Base-by-base conservation (phyloP, 2,329 filamentous ascomycete genomes). In the Ambrosiella beaveri region DNA sequence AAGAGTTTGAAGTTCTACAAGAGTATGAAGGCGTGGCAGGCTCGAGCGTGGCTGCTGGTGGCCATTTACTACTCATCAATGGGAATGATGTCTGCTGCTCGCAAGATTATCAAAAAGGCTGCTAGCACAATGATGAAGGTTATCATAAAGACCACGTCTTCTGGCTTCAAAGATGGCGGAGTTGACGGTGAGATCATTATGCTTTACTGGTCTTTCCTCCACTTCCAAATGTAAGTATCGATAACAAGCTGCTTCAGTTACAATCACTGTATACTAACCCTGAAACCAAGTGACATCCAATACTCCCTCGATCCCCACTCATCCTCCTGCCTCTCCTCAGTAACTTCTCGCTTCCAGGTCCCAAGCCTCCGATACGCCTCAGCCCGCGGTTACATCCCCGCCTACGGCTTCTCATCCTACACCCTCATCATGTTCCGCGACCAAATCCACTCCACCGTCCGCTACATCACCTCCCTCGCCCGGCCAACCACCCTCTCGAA, bases 201-300 rank as follows among this genome's bases (percentile, higher is more conserved):
- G 36, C 15, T 58, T 3, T 58, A 54, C 17, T 58, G 57, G 57
- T 54, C 57, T 12, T 41, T 58, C 37, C 38, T 53, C 9, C 40
- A 49, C 11, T 58, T 54, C 35, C 57, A 58, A 13, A 58, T 58
- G 57, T 58, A 58, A 54, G 57, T 49, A 38, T n/a, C 15, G 12
- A 35, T 11, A 35, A 9, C 36, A 11, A 27, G 12, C 8, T 9
- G 27, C n/a, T 35, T 36, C 19, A 8, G 7, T 51, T 19, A 51
- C 2, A 51, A 8, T 45, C 7, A n/a, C 35, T 36, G 27, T 1
- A n/a, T 39, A 19, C 56, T 57, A 57, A 57, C 47, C 9, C 36
- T 12, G 2, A 12, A 41, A 6, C 15, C 27, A 17, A 51, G 56
- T n/a, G 45, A 52, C 37, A 41, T 36, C 4, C 56, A 57, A 50